Evolutionary conservation across 208 protist species (phyloP).

Genomic region (Wallacemonas sp.): DNA sequence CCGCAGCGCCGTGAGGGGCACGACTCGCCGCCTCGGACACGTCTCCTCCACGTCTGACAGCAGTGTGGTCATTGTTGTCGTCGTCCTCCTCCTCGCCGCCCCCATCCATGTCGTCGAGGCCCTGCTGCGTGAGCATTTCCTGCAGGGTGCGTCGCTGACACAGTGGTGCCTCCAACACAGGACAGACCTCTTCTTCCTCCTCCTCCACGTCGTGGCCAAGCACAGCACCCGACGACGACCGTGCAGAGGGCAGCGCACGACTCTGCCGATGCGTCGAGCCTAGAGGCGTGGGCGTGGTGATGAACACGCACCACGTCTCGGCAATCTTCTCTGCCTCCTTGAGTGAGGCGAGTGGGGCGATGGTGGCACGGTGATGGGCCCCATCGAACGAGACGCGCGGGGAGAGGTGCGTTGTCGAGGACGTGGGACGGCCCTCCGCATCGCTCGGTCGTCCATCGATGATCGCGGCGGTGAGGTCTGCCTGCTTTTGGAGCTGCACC

Average conservation of each 20-base stretch:
- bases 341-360: neutral
- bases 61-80: too few relatives aligned
- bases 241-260: neutral
- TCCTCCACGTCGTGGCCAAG: neutral
- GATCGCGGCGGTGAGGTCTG: neutral
- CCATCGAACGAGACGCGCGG: slow-evolving; percentile 10
- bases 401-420: slow-evolving; percentile 14
- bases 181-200: neutral
- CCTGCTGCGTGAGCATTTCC: neutral
- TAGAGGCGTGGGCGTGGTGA: neutral
- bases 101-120: neutral
- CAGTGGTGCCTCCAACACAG: neutral
- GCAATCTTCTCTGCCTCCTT: neutral
- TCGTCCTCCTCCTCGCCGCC: neutral
- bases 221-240: neutral
- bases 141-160: slow-evolving; percentile 2
- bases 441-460: neutral
- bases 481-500: neutral
- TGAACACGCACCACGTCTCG: slow-evolving; percentile 13
- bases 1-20: neutral
- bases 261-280: neutral
- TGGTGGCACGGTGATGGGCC: neutral
- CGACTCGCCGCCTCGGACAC: too few relatives aligned
- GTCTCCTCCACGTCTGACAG: too few relatives aligned
- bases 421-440: slow-evolving; percentile 1